Base-by-base conservation (phyloP, 768 basidiomycete genomes). In the Lactifluus piperatus region DNA sequence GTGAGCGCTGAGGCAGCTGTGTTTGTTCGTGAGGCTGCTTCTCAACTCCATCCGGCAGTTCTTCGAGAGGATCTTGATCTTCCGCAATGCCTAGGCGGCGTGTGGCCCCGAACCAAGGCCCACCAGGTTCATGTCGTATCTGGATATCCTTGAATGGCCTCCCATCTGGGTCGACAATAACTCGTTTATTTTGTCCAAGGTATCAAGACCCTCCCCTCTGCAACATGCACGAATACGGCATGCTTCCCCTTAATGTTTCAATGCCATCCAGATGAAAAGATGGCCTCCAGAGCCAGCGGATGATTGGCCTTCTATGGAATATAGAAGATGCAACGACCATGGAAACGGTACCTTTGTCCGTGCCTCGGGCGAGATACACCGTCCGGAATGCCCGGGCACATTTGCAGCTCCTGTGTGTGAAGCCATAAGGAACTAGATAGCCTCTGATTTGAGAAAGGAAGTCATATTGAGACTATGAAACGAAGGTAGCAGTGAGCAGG, bases 361-460 rank as follows among this genome's bases (percentile, higher is more conserved):
- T 99, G 97, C 72, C 97, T 97, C 60, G 97, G 78, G 58, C 79
- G 81, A 1, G 90, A 84, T 1, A 81, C 72, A 56, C 93, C 77
- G 69, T 92, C 89, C 0, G 94, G 94, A 94, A 72, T 97, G 94
- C 26, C 94, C 84, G 18, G 84, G 75, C 7, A 77, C 58, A 26
- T 53, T 69, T 10, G 71, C 61, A 26, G 70, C 62, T 45, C 73
- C 68, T 39, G 59, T 64, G 64, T 77, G 72, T 6, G 84, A 79
- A 54, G 81, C 76, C 48, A 91, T 77, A 65, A 82, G 78, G 5
- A 92, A 93, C 81, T 85, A 88, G 66, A 95, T 78, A 3, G 85
- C 92, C 74, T 93, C 88, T 97, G 1, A 83, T 79, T 72, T 98
- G 97, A 10, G 94, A 94, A 53, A 99, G 80, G 65, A 99, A 99